phyloP scores from a whole-genome alignment of 2,329 filamentous ascomycete species.

The Colletotrichum tropicale region DNA sequence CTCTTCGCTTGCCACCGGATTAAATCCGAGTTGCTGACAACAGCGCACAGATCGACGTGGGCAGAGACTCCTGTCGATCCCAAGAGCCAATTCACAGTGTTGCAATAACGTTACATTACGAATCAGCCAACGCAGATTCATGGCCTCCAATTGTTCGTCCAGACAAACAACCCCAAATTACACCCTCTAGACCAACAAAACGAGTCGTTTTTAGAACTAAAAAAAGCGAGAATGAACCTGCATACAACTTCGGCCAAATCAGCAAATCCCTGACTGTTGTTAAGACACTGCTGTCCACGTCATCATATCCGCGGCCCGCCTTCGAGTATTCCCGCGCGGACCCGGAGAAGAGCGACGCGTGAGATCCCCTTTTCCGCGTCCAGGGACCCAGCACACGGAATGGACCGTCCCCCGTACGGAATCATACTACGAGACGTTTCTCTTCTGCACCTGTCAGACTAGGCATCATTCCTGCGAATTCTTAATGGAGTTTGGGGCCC shows the following conservation, averaged over 20 bases:
- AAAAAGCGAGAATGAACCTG: not conserved
- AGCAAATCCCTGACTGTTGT: accelerated
- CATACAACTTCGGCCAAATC: accelerated
- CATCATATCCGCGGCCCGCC: not conserved
- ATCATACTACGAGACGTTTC: not conserved
- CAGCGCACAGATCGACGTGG: not conserved
- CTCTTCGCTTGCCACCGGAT: not conserved
- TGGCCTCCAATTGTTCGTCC: accelerated
- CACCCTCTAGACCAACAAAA: accelerated
- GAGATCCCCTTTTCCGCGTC: not conserved
- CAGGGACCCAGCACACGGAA: not conserved
- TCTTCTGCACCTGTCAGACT: not conserved
- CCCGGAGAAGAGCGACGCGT: not conserved
- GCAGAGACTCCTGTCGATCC: not conserved
- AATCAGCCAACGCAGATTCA: not conserved
- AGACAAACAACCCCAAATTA: not conserved
- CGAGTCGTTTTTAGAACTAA: accelerated
- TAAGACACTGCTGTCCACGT: not conserved
- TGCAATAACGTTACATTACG: not conserved
- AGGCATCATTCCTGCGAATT: not conserved
- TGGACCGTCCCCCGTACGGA: not conserved
- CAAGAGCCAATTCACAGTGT: too few species aligned
- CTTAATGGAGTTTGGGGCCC: not conserved
- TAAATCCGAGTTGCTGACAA: not conserved
- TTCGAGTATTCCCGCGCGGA: not conserved